phyloP scores from a whole-genome alignment of 192 early-diverging fungal genomes.

The Coemansia sp. region DNA sequence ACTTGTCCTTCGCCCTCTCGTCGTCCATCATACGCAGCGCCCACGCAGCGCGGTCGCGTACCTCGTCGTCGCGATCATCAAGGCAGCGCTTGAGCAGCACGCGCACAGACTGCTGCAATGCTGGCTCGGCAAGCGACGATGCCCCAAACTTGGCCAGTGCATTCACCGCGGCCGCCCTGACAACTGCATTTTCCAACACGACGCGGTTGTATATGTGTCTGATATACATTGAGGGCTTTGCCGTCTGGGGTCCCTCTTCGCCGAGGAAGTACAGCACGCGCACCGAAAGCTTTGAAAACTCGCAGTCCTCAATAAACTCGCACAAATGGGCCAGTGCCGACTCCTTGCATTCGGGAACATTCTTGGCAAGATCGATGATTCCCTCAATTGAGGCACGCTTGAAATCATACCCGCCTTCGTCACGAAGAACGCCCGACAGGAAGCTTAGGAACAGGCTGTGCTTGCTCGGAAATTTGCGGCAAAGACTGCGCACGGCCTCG shows the following conservation, averaged over 20 bases:
- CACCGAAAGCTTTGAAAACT: conserved; percentile 98
- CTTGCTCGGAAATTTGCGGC: conserved; percentile 96
- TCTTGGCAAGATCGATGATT: conserved; percentile 93
- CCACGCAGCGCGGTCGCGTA: conserved; percentile 93
- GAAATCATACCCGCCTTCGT: conserved; percentile 98
- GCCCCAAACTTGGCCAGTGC: conserved; percentile 92
- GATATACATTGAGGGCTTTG: conserved; percentile 93
- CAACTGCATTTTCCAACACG: conserved; percentile 95
- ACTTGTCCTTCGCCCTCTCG: conserved; percentile 63
- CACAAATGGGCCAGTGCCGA: conserved; percentile 92
- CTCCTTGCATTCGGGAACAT: conserved; percentile 94
- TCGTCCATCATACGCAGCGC: conserved; percentile 79
- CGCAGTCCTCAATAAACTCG: conserved; percentile 99
- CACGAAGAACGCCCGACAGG: conserved; percentile 87
- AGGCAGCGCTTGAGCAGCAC: conserved; percentile 91
- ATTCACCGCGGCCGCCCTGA: conserved; percentile 94
- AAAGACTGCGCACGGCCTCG: conserved; percentile 95
- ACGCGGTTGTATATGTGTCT: conserved; percentile 99
- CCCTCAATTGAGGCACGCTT: conserved; percentile 97
- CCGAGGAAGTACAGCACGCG: conserved; percentile 94
- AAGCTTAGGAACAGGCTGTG: conserved; percentile 93
- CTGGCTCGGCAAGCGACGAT: conserved; percentile 69
- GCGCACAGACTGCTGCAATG: conserved; percentile 71
- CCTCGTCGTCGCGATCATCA: conserved; percentile 98
- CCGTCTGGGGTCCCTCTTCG: conserved; percentile 87